phyloP scores from a whole-genome alignment of 2,329 filamentous ascomycete species.

The Fusarium oligoseptatum region DNA sequence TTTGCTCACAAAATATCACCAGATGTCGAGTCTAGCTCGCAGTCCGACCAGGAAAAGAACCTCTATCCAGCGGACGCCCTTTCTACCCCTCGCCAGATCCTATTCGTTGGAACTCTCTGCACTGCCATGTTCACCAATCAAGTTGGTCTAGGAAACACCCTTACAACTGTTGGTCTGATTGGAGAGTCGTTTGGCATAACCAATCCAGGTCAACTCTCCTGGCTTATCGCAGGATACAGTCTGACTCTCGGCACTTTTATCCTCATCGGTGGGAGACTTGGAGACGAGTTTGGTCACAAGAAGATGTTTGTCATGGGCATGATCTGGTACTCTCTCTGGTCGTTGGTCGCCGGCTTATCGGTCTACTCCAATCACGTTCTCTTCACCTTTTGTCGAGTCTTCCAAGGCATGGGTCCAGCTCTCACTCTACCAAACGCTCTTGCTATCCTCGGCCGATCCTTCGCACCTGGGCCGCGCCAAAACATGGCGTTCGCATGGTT shows the following conservation, averaged over 20 bases:
- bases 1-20: not conserved
- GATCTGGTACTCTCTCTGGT: conserved; percentile 63
- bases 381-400: conserved; percentile 62
- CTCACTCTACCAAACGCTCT: conserved; percentile 69
- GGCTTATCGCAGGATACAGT: conserved; percentile 5
- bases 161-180: conserved; percentile 8
- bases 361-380: conserved; percentile 53
- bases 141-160: conserved; percentile 5
- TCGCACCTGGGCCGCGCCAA: conserved; percentile 54
- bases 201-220: conserved; percentile 12
- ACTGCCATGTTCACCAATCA: conserved; percentile 21
- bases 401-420: conserved; percentile 68
- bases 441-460: conserved; percentile 67
- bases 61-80: conserved; percentile 11
- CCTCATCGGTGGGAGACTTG: conserved; percentile 64
- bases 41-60: not conserved
- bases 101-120: conserved; percentile 22
- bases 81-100: conserved; percentile 11
- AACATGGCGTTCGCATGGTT: conserved; percentile 53
- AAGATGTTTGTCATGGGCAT: conserved; percentile 64
- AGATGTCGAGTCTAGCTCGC: conserved; percentile 8
- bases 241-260: conserved; percentile 57
- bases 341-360: conserved; percentile 56
- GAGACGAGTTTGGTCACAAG: conserved; percentile 67
- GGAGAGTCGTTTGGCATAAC: conserved; percentile 11